Percentiles rank a stretch among this genome's conserved stretches.
Evolutionary conservation across 176 grass and related monocot genomes (phyloP).

Genomic region (Ensete glaucum): DNA sequence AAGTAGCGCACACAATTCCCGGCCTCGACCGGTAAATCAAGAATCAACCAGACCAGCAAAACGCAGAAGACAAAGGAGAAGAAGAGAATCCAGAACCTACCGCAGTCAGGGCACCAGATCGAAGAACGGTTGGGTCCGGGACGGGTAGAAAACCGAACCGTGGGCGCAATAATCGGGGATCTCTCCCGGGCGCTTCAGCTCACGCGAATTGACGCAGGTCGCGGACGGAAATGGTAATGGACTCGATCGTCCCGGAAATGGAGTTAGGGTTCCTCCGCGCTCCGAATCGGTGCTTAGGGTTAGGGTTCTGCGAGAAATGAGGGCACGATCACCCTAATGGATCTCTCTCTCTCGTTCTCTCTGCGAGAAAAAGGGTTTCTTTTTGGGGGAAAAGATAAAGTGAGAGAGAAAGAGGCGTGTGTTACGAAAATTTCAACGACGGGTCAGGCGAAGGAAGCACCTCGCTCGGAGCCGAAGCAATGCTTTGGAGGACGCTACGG

Average conservation of each 20-base stretch:
- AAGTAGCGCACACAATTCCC: background rate
- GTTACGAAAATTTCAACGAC: slow-evolving; percentile 7
- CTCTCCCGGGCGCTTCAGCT: background rate
- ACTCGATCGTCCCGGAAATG: background rate
- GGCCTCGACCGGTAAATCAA: no score
- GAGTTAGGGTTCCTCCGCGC: slow-evolving; percentile 4
- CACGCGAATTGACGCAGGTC: background rate
- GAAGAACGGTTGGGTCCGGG: background rate
- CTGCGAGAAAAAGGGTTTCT: background rate
- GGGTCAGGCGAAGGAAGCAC: background rate
- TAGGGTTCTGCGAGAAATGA: background rate
- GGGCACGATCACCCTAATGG: background rate
- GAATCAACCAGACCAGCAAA: background rate
- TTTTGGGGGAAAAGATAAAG: slow-evolving; percentile 4
- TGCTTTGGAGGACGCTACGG: background rate
- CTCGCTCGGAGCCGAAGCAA: background rate
- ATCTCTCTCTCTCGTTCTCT: background rate
- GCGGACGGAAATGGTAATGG: slow-evolving; percentile 4
- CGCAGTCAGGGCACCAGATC: background rate
- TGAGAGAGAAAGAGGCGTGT: background rate
- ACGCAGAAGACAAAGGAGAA: background rate
- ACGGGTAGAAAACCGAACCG: background rate
- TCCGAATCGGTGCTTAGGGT: background rate
- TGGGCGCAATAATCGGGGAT: background rate
- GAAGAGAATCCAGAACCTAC: background rate